Evolutionary conservation across 139 green algal species (phyloP).

Genomic region (Chlamydomonas urium): DNA sequence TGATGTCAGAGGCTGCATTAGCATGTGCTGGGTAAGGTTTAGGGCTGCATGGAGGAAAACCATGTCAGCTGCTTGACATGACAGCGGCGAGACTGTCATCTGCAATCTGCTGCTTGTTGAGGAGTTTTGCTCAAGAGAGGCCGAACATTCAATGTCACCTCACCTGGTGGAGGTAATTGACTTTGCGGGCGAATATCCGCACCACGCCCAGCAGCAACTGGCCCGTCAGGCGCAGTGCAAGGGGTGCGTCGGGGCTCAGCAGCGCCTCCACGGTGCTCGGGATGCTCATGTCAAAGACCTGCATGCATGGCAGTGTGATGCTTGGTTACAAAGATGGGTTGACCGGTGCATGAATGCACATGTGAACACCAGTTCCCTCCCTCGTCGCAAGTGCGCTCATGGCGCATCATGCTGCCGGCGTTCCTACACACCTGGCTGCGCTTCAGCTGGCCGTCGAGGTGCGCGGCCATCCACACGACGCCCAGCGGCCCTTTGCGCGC

Average conservation of each 20-base stretch:
- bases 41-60: background rate
- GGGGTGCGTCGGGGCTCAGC: conserved; percentile 85
- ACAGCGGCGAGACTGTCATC: background rate
- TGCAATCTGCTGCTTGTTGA: background rate
- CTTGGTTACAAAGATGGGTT: no score
- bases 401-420: no score
- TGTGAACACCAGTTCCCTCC: no score
- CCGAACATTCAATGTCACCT: background rate
- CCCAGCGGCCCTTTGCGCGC: conserved; percentile 86
- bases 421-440: conserved; percentile 63
- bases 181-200: conserved; percentile 85
- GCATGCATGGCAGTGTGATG: no score
- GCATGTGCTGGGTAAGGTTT: background rate
- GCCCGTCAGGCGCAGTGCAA: conserved; percentile 89
- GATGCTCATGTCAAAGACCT: conserved; percentile 41
- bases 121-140: background rate
- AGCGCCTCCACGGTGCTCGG: conserved; percentile 76
- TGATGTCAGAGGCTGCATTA: background rate
- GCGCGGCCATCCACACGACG: conserved; percentile 91
- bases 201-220: conserved; percentile 96
- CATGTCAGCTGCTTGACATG: background rate
- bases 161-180: conserved; percentile 58
- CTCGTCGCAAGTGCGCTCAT: no score
- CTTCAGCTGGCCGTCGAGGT: conserved; percentile 83
- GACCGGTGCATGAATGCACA: background rate